These are phyloP conservation scores for Sporothrix euskadiensis DNA, from an alignment of 2,329 filamentous ascomycete genomes.

Conservation along the genomic window DNA sequence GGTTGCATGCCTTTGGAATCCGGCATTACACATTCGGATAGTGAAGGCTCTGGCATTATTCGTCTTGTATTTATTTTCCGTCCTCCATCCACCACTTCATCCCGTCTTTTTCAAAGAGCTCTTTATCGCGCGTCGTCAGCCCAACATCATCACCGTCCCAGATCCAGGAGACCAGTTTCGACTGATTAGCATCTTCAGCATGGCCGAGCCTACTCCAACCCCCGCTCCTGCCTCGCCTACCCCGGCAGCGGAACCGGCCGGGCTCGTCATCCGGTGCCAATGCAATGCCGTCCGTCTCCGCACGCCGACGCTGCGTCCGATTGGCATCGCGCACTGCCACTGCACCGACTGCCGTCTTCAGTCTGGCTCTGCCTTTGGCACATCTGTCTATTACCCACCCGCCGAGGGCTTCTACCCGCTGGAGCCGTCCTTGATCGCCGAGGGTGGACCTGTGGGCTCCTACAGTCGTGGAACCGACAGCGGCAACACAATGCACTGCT, in stretches of 20 bases:
- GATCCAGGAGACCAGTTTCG: not conserved
- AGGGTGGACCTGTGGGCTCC: not conserved
- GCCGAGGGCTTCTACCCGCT: slow-evolving; percentile 27
- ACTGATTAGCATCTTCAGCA: not conserved
- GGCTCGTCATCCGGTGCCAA: slow-evolving; percentile 50
- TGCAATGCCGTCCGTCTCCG: slow-evolving; percentile 64
- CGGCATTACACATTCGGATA: not conserved
- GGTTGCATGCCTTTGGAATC: not conserved
- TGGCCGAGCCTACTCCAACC: slow-evolving; percentile 10
- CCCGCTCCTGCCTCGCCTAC: slow-evolving; percentile 14
- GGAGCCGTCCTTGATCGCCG: not conserved
- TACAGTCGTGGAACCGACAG: slow-evolving; percentile 24
- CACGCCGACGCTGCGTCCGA: slow-evolving; percentile 60
- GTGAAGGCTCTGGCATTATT: not conserved
- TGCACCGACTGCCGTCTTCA: slow-evolving; percentile 66
- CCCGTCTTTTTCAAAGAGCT: not conserved
- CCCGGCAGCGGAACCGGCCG: slow-evolving; percentile 17
- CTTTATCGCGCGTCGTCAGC: not conserved
- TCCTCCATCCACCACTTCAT: not conserved
- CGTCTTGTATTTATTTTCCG: not conserved
- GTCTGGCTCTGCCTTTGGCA: slow-evolving; percentile 51
- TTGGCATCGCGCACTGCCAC: slow-evolving; percentile 70
- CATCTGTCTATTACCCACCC: slow-evolving; percentile 29
- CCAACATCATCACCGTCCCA: not conserved
- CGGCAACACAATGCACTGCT: slow-evolving; percentile 31